phyloP scores from a whole-genome alignment of 768 basidiomycete genomes.

The Suillus alpinus region DNA sequence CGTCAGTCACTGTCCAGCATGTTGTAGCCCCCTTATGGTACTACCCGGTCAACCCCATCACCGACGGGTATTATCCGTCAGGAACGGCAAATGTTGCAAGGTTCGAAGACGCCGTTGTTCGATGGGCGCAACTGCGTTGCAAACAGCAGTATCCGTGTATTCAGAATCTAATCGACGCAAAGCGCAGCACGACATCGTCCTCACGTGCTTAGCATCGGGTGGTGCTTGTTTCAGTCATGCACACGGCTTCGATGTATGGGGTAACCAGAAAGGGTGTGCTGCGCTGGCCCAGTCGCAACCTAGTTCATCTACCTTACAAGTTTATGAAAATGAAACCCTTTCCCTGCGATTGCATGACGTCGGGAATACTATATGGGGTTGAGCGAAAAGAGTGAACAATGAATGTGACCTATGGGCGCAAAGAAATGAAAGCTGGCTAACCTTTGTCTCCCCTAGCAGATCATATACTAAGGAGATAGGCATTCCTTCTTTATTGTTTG shows the following conservation, averaged over 20 bases:
- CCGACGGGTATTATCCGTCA: neutral
- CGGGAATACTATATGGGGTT: neutral
- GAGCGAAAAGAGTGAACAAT: neutral
- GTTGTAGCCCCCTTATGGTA: neutral
- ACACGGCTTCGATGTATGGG: neutral
- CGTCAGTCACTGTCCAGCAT: neutral
- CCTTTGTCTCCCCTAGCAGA: neutral
- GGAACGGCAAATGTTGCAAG: neutral
- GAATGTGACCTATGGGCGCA: neutral
- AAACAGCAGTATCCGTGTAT: neutral
- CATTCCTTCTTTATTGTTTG: neutral
- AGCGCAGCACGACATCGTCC: neutral
- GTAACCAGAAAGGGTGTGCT: neutral
- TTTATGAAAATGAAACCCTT: constrained; percentile 2
- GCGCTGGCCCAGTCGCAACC: neutral
- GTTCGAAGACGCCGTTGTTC: neutral
- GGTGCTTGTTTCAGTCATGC: neutral
- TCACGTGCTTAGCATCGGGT: neutral
- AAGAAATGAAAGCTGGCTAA: neutral
- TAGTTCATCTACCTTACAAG: neutral
- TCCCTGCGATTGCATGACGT: neutral
- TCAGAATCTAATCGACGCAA: neutral
- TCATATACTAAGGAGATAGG: neutral
- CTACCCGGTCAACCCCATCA: neutral
- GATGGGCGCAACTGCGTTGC: neutral